Base-by-base conservation (phyloP, 257 asterid genomes). In the Ocimum tenuiflorum region DNA sequence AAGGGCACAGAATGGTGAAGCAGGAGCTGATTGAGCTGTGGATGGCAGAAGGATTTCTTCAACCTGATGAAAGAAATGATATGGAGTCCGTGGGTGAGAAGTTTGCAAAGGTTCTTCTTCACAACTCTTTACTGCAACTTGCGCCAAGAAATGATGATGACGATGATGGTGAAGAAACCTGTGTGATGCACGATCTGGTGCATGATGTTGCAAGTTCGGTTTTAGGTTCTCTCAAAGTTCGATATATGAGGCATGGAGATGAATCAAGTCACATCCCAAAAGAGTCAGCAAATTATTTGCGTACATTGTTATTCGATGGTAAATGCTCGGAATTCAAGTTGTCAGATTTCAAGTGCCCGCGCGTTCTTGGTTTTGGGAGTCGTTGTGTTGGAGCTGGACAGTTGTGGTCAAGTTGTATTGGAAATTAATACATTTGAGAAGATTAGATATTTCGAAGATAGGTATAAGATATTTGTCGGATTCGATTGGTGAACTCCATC, bases 161-260 rank as follows among this genome's bases (percentile, higher is more conserved):
- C 3, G 9, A 52, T 23, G 59, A 31, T 3, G 9, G 24, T 23
- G 59, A 12, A 12, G 3, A 23, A 13, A 4, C 0, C 27, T 23
- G 4, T 6, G 11, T 0, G 0, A 78, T 77, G 75, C 83, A 78
- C 12, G 77, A 68, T 56, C 77, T 78, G 45, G 83, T 71, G 22
- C 82, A 77, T 45, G 78, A 56, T 24, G 73, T 77, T 23, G 77
- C 75, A 0, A 20, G 10, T 5, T 69, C 39, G 1, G 5, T 78
- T 6, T 66, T 68, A 4, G 38, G 51, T 18, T 49, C 33, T 49
- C 22, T 0, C 0, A 0, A 3, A 4, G 19, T 52, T 11, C 39
- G 59, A 13, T 52, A 52, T 18, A 51, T 51, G 3, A 0, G 6
- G 11, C 17, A 14, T 13, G 8, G 0, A 51, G 58, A 42, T 11